Conservation (phyloP, 768 basidiomycete genomes). For the Multifurca ochricompacta region DNA sequence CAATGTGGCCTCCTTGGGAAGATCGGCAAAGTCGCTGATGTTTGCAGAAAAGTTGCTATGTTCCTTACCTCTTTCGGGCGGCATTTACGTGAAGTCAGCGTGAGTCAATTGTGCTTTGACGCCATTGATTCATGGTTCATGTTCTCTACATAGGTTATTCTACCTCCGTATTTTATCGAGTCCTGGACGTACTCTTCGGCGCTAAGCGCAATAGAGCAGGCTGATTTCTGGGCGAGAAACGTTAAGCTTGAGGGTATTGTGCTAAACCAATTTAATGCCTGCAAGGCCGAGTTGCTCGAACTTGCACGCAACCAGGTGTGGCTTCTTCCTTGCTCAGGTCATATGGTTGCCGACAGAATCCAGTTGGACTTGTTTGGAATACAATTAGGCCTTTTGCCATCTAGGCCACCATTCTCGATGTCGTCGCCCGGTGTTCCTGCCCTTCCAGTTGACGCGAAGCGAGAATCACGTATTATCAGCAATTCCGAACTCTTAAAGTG, state of each 20-base stretch:
- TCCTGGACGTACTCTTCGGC: slow-evolving; percentile 93
- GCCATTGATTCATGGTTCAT: background rate
- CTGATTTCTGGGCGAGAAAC: slow-evolving; percentile 59
- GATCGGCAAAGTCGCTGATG: slow-evolving; percentile 58
- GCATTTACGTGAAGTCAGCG: slow-evolving; percentile 68
- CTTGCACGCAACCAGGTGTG: slow-evolving; percentile 75
- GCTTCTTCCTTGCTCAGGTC: background rate
- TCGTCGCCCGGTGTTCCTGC: slow-evolving; percentile 27
- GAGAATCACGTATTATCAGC: slow-evolving; percentile 37
- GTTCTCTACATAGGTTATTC: slow-evolving; percentile 32
- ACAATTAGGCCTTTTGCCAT: slow-evolving; percentile 61
- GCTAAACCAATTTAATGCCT: slow-evolving; percentile 53
- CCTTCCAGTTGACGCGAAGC: slow-evolving; percentile 20
- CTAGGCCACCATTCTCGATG: slow-evolving; percentile 62
- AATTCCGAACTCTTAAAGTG: slow-evolving; percentile 54
- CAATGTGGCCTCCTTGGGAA: slow-evolving; percentile 74
- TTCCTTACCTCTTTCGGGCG: slow-evolving; percentile 77
- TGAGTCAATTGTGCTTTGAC: slow-evolving; percentile 27
- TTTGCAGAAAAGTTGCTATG: slow-evolving; percentile 58
- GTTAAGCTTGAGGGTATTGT: slow-evolving; percentile 41
- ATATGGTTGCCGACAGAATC: slow-evolving; percentile 2
- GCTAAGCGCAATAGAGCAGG: slow-evolving; percentile 73
- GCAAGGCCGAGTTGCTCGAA: slow-evolving; percentile 83
- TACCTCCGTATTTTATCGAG: slow-evolving; percentile 73
- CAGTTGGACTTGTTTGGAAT: slow-evolving; percentile 87